A percentile compares a stretch with the other conserved stretches of the same genome.
phyloP scores from a whole-genome alignment of 768 basidiomycete genomes.

The Amanita pseudoporphyria region DNA sequence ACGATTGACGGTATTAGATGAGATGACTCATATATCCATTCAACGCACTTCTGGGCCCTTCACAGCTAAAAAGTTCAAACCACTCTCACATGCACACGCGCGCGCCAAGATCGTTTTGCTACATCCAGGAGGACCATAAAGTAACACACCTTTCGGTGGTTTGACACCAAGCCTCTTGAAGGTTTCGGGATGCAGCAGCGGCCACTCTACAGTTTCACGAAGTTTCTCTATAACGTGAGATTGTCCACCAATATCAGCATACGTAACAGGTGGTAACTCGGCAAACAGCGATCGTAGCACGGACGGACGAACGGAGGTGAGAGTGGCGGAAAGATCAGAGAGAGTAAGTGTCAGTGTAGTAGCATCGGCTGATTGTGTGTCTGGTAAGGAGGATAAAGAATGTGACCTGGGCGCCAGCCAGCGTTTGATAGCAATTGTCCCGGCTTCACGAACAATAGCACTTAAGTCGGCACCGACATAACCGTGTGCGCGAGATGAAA shows the following conservation, averaged over 20 bases:
- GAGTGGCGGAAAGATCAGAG: slow-evolving; percentile 57
- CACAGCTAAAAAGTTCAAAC: slow-evolving; percentile 92
- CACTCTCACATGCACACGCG: slow-evolving; percentile 88
- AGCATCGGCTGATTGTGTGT: slow-evolving; percentile 6
- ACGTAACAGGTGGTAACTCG: slow-evolving; percentile 73
- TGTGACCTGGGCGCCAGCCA: slow-evolving; percentile 33
- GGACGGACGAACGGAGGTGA: slow-evolving; percentile 80
- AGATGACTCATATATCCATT: slow-evolving; percentile 4
- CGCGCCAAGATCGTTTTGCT: slow-evolving; percentile 91
- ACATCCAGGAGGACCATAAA: slow-evolving; percentile 97
- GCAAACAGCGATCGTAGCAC: slow-evolving; percentile 92
- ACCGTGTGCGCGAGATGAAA: slow-evolving; percentile 82
- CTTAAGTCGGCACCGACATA: slow-evolving; percentile 96
- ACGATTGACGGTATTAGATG: neutral
- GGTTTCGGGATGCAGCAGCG: slow-evolving; percentile 74
- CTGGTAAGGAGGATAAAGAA: slow-evolving; percentile 8
- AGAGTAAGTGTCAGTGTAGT: slow-evolving; percentile 35
- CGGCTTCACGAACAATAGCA: slow-evolving; percentile 88
- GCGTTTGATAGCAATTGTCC: slow-evolving; percentile 84
- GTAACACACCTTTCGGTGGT: slow-evolving; percentile 81
- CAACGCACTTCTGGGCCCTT: slow-evolving; percentile 87
- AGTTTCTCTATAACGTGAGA: slow-evolving; percentile 72
- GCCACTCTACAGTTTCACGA: slow-evolving; percentile 93
- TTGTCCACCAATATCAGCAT: slow-evolving; percentile 89
- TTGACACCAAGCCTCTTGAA: slow-evolving; percentile 82